Evolutionary conservation across 2,329 filamentous ascomycete genomes (phyloP).

Genomic region (Exophiala alcalophila): DNA sequence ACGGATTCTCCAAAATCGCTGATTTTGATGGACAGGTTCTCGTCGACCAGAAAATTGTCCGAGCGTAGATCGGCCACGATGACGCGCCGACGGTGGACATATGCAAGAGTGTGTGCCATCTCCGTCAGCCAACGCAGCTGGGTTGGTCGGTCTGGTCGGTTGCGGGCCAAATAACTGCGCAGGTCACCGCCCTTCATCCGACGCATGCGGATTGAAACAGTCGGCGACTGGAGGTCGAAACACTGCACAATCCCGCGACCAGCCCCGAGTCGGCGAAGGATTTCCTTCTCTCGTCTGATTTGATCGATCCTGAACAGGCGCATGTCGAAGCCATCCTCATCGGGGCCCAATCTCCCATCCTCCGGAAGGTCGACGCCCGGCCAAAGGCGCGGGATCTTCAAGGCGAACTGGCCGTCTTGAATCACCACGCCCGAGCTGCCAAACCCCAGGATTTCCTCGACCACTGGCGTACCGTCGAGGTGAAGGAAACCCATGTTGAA

Average conservation of each 20-base stretch:
- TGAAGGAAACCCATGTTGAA: slow-evolving; percentile 11
- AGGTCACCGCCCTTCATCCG: slow-evolving; percentile 25
- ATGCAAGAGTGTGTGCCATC: slow-evolving; percentile 13
- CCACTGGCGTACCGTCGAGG: slow-evolving; percentile 21
- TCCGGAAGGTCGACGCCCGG: slow-evolving; percentile 11
- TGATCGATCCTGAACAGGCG: slow-evolving; percentile 20
- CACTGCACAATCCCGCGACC: slow-evolving; percentile 3
- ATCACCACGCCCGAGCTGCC: slow-evolving; percentile 16
- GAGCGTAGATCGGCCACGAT: slow-evolving; percentile 22
- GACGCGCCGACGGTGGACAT: slow-evolving; percentile 19
- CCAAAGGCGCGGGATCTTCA: slow-evolving; percentile 24
- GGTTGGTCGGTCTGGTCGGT: slow-evolving; percentile 1
- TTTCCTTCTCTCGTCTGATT: slow-evolving; percentile 17
- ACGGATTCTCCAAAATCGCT: slow-evolving; percentile 33
- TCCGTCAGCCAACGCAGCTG: slow-evolving; percentile 18
- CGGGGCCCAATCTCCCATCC: slow-evolving; percentile 16
- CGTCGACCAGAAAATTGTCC: slow-evolving; percentile 21
- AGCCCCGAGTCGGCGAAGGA: slow-evolving; percentile 7
- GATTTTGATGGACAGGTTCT: slow-evolving; percentile 32
- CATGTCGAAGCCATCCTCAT: slow-evolving; percentile 24
- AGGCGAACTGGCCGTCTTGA: slow-evolving; percentile 17
- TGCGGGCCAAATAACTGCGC: slow-evolving; percentile 12
- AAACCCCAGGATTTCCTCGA: slow-evolving; percentile 10
- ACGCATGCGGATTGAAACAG: slow-evolving; percentile 7
- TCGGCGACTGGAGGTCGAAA: background rate